A percentile compares a stretch with the other conserved stretches of the same genome.
These are phyloP conservation scores for Fusarium transvaalense DNA, from an alignment of 2,329 filamentous ascomycete genomes.

Conservation along the genomic window DNA sequence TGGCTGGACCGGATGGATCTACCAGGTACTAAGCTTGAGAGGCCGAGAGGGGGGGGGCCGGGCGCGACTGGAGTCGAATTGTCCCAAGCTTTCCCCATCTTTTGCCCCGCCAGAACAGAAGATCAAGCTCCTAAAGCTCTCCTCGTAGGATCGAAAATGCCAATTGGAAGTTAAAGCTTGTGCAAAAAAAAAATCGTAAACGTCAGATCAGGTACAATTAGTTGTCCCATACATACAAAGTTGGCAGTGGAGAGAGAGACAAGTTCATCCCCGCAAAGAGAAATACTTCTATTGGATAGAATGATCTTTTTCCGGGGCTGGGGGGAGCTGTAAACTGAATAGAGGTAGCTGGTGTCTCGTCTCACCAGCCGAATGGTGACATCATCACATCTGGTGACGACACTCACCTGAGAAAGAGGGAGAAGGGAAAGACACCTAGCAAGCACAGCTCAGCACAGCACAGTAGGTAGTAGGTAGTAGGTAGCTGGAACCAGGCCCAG, in stretches of 20 bases:
- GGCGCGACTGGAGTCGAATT: not conserved
- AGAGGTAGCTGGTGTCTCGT: conserved; percentile 13
- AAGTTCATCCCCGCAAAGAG: conserved; percentile 14
- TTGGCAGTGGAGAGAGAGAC: conserved; percentile 27
- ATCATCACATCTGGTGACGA: conserved; percentile 57
- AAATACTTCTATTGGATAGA: not conserved
- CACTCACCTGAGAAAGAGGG: conserved; percentile 42
- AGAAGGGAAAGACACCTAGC: conserved; percentile 32
- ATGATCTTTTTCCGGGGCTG: not conserved
- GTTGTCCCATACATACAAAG: conserved; percentile 9
- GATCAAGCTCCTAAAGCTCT: conserved; percentile 33
- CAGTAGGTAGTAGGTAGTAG: too few relatives aligned
- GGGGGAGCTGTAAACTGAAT: not conserved
- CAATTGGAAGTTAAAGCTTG: conserved; percentile 2
- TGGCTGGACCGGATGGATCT: not conserved
- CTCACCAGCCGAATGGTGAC: conserved; percentile 55
- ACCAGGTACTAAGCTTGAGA: not conserved
- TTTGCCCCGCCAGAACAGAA: conserved; percentile 30
- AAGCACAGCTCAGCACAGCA: not conserved
- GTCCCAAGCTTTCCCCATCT: conserved; percentile 35
- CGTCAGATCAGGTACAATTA: conserved; percentile 28
- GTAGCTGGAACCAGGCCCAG: conserved; percentile 1
- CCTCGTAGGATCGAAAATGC: not conserved
- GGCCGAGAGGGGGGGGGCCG: not conserved
- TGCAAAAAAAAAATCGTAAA: conserved; percentile 28